Evolutionary conservation across 1,139 yeast genomes (phyloP).

Genomic region (Pneumocystis canis): DNA sequence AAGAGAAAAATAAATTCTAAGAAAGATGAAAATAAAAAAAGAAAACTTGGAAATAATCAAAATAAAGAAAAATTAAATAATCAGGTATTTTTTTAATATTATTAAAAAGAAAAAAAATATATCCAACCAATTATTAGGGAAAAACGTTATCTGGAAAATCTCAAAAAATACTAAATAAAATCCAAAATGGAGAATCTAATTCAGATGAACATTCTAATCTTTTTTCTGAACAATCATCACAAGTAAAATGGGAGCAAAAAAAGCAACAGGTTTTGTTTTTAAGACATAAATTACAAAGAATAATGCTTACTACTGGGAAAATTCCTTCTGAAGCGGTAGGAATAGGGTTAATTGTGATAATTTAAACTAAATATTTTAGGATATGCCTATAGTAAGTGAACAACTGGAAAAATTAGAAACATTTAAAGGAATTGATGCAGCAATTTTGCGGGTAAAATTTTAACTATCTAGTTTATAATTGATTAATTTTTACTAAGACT

Average conservation of each 20-base stretch:
- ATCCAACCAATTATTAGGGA: not conserved
- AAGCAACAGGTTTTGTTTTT: constrained; percentile 7
- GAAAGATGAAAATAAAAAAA: not conserved
- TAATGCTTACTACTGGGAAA: constrained; percentile 7
- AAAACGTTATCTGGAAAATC: not conserved
- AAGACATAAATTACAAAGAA: constrained; percentile 11
- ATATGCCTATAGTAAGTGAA: not conserved
- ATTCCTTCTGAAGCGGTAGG: constrained; percentile 4
- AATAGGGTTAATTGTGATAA: not conserved
- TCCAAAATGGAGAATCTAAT: not conserved
- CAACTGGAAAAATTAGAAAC: constrained; percentile 3
- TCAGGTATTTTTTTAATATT: constrained; percentile 3
- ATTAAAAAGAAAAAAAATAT: not conserved
- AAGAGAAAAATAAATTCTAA: not conserved
- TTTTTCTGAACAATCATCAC: not conserved
- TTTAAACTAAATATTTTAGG: not conserved
- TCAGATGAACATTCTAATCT: constrained; percentile 1
- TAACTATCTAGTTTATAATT: not conserved
- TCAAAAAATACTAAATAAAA: not conserved
- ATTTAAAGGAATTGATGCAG: constrained; percentile 4
- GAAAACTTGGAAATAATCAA: not conserved
- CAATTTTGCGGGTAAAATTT: not conserved
- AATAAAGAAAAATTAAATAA: constrained; percentile 1
- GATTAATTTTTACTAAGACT: not conserved
- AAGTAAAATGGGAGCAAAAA: constrained; percentile 3